Conservation (phyloP, 202 grass and related monocot genomes). For the Saccharum hybrid region DNA sequence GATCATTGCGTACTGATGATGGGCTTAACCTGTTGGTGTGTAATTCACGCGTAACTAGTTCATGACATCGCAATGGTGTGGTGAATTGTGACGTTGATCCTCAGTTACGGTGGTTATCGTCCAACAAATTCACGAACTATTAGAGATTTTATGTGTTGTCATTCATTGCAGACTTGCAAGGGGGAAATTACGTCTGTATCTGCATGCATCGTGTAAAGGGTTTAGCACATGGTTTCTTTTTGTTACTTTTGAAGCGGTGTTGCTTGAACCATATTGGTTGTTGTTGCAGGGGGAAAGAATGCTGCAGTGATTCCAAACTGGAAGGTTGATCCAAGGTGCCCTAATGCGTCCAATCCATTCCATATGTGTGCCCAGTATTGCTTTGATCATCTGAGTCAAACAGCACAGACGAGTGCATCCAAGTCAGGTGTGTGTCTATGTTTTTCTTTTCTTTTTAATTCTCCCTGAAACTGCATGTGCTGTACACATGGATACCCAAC, state of each 20-base stretch:
- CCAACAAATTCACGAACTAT: not conserved
- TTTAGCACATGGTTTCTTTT: not conserved
- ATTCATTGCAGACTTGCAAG: not conserved
- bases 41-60: not conserved
- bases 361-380: conserved; percentile 89
- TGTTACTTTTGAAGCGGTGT: not conserved
- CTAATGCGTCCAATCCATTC: conserved; percentile 80
- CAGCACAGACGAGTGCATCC: conserved; percentile 25
- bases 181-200: not conserved
- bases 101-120: not conserved
- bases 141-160: not conserved
- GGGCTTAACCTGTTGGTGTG: conserved; percentile 2
- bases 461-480: not conserved
- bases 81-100: not conserved
- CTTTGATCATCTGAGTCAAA: conserved; percentile 58
- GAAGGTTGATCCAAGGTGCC: conserved; percentile 84
- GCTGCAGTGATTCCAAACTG: conserved; percentile 26
- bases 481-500: not conserved
- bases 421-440: conserved; percentile 43
- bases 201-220: not conserved
- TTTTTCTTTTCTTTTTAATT: not conserved
- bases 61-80: not conserved
- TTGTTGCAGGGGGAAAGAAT: conserved; percentile 43
- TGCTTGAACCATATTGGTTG: not conserved
- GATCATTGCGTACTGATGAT: not conserved